Evolutionary conservation across 2,329 filamentous ascomycete genomes (phyloP).

Genomic region (Hymenoscyphus albidus): DNA sequence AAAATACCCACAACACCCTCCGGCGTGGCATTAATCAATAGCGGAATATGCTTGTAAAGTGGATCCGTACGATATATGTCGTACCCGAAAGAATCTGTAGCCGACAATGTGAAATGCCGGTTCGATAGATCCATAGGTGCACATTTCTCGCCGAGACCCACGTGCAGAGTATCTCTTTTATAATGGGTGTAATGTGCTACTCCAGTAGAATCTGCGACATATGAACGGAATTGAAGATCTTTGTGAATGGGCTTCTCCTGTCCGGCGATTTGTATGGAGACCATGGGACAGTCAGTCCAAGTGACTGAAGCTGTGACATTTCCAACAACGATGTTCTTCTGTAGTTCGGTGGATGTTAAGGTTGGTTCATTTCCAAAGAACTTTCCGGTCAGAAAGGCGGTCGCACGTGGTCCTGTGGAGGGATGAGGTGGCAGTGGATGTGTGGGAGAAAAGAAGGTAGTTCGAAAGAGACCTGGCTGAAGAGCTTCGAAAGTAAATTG

Average conservation of each 20-base stretch:
- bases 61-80: conserved; percentile 68
- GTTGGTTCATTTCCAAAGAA: conserved; percentile 18
- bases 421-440: conserved; percentile 65
- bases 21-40: conserved; percentile 65
- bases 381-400: conserved; percentile 18
- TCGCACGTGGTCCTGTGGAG: conserved; percentile 46
- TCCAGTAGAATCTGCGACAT: conserved; percentile 57
- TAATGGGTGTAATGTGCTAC: conserved; percentile 63
- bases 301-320: conserved; percentile 52
- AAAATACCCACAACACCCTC: conserved; percentile 63
- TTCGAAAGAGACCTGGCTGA: conserved; percentile 61
- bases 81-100: conserved; percentile 71
- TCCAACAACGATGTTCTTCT: conserved; percentile 44
- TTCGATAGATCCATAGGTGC: conserved; percentile 70
- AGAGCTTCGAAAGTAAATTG: conserved; percentile 62
- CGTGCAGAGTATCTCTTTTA: conserved; percentile 59
- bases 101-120: conserved; percentile 61
- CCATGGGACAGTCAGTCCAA: conserved; percentile 54
- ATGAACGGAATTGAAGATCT: conserved; percentile 64
- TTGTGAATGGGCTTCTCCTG: conserved; percentile 52
- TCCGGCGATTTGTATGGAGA: conserved; percentile 52
- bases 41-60: conserved; percentile 71
- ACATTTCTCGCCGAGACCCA: conserved; percentile 68
- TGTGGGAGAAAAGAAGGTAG: conserved; percentile 58
- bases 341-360: conserved; percentile 35